Evolutionary conservation across 2,329 filamentous ascomycete genomes (phyloP), one percentile per base, ranked within the genome.

Genomic region (Exophiala alcalophila): DNA sequence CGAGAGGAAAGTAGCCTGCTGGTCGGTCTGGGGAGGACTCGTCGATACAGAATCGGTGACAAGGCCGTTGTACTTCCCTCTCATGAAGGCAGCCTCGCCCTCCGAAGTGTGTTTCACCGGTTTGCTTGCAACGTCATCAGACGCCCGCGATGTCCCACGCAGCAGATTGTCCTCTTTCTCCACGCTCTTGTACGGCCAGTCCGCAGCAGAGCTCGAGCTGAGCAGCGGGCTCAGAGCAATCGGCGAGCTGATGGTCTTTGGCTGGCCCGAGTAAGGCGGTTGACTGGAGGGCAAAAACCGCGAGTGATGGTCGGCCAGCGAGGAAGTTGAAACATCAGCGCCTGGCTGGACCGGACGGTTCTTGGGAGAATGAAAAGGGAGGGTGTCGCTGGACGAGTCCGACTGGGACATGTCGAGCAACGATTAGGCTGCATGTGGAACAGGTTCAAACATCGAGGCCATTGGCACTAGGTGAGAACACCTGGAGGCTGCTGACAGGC

Each of bases 161-260:
- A 30, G 20, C 18, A 30, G 20, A 38, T 25, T 35, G 19, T 41
- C 16, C 20, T 44, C 15, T 21, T 24, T 27, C 14, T 45, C 40
- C 20, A 21, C 27, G 10, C 14, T 15, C 32, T 23, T 35, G 11
- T 32, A 15, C 24, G 24, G 34, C 31, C 40, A 40, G 10, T 24
- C 33, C 25, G 26, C 28, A 30, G 23, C n/a, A 12, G 49, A 38
- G 23, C 38, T 45, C 19, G 61, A 55, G 50, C 58, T 43, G 30
- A 44, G 36, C 9, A 36, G 58, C 40, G 59, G 48, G 39, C 50
- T 53, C 49, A 63, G 38, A 50, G 63, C 63, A 51, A 66, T 61
- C 41, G 63, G 59, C 37, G 63, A 58, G 38, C 64, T 63, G 23
- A 65, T 59, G 45, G 51, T 56, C 39, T 42, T 43, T 37, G 54